Conservation (phyloP, 371 early-diverging fungal species). For the Gilbertella persicaria region DNA sequence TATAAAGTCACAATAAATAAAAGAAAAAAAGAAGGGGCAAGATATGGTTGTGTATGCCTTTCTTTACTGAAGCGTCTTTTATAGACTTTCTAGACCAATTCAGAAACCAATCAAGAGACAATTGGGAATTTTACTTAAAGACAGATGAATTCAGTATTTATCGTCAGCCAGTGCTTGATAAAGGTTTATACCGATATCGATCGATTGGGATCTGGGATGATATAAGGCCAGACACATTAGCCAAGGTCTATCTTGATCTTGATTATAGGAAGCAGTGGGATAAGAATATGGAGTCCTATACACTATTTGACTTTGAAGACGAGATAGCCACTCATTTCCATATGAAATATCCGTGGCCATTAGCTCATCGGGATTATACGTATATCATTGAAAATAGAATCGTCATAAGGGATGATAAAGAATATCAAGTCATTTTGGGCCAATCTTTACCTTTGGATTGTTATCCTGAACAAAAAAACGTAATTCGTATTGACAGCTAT, state of each 20-base stretch:
- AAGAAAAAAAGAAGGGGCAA: no score
- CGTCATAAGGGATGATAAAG: constrained; percentile 22
- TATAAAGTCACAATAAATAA: no score
- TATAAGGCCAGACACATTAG: constrained; percentile 25
- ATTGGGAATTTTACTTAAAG: constrained; percentile 32
- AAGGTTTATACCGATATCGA: constrained; percentile 28
- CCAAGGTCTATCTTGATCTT: constrained; percentile 40
- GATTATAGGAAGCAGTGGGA: constrained; percentile 54
- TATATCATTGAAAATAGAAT: constrained; percentile 35
- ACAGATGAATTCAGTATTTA: constrained; percentile 28
- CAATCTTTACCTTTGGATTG: constrained; percentile 36
- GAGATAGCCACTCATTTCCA: constrained; percentile 30
- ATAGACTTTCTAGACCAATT: constrained; percentile 11
- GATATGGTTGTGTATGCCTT: constrained; percentile 14
- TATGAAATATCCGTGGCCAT: constrained; percentile 49
- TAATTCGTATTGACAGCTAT: constrained; percentile 49
- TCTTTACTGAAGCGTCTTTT: constrained; percentile 14
- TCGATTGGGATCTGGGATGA: constrained; percentile 33
- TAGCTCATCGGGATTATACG: constrained; percentile 50
- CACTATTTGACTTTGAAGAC: constrained; percentile 21
- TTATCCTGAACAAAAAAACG: constrained; percentile 35
- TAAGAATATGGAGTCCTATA: constrained; percentile 41
- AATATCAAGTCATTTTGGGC: constrained; percentile 46
- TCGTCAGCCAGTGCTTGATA: constrained; percentile 20
- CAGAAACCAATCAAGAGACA: constrained; percentile 6